Conservation (phyloP, 2,329 filamentous ascomycete genomes). For the Fusarium sp. region DNA sequence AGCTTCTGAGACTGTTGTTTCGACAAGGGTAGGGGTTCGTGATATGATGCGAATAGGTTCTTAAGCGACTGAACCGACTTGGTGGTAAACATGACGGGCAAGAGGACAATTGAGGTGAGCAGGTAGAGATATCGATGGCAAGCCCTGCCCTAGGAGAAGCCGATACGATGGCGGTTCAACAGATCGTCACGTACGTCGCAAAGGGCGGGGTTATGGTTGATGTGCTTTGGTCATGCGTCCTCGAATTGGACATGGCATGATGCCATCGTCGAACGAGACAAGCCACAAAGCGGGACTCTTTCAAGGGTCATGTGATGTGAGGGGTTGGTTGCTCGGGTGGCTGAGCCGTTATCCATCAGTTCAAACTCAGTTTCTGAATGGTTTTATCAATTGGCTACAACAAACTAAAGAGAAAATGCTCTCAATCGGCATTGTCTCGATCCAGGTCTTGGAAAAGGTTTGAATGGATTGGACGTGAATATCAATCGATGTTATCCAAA, state of each 20-base stretch:
- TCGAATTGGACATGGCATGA: constrained; percentile 33
- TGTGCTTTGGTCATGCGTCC: constrained; percentile 23
- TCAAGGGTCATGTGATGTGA: constrained; percentile 44
- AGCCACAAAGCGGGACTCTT: constrained; percentile 35
- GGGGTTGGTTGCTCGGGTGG: constrained; percentile 30
- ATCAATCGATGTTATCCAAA: constrained; percentile 18
- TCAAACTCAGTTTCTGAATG: not conserved
- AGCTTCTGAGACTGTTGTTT: constrained; percentile 65
- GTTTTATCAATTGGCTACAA: not conserved
- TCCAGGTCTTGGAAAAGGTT: not conserved
- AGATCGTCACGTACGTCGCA: constrained; percentile 11
- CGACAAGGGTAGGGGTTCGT: constrained; percentile 65
- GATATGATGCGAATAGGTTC: constrained; percentile 57
- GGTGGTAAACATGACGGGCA: constrained; percentile 53
- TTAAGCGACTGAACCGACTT: constrained; percentile 54
- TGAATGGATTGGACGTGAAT: constrained; percentile 10
- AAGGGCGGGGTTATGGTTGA: constrained; percentile 17
- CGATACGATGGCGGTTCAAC: not conserved
- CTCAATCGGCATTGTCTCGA: not conserved
- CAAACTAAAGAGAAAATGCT: not conserved
- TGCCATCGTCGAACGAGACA: constrained; percentile 45
- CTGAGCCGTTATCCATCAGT: not conserved
- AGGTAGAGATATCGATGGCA: constrained; percentile 23
- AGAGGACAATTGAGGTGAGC: constrained; percentile 51
- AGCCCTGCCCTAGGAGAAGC: constrained; percentile 10